These are phyloP conservation scores for Alternaria sp. DNA, from an alignment of 2,329 filamentous ascomycete genomes.

Conservation along the genomic window DNA sequence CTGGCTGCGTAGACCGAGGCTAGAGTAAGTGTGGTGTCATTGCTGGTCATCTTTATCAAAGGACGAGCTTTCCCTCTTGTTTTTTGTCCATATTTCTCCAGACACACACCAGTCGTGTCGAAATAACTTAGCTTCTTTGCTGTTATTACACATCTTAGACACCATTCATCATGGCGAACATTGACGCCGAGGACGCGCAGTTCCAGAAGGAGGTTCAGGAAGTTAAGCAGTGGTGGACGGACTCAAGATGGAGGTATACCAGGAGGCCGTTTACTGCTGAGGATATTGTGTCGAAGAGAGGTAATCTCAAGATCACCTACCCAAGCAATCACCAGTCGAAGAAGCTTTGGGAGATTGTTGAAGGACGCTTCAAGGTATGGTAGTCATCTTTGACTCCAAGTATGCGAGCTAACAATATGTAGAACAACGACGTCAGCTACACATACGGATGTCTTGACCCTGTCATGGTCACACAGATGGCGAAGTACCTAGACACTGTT, in stretches of 20 bases:
- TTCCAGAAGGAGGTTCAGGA: constrained; percentile 84
- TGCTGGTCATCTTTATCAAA: constrained; percentile 18
- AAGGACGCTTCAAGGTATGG: constrained; percentile 79
- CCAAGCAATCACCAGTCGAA: constrained; percentile 87
- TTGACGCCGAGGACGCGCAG: constrained; percentile 72
- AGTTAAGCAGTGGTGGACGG: constrained; percentile 93
- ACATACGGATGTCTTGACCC: constrained; percentile 98
- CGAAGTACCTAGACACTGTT: constrained; percentile 96
- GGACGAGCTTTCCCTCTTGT: background rate
- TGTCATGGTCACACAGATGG: constrained; percentile 99
- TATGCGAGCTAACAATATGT: constrained; percentile 19
- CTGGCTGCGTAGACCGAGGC: constrained; percentile 25
- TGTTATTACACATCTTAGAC: background rate
- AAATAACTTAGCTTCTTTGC: background rate
- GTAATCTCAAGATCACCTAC: constrained; percentile 88
- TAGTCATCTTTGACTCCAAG: background rate
- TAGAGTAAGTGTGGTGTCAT: constrained; percentile 29
- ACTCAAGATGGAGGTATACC: constrained; percentile 90
- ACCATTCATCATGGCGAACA: constrained; percentile 30
- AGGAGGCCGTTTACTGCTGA: constrained; percentile 93
- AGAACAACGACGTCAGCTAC: constrained; percentile 86
- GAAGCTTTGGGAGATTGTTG: constrained; percentile 92
- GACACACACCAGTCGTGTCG: background rate
- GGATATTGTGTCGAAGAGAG: constrained; percentile 95
- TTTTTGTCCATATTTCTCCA: background rate